phyloP scores from a whole-genome alignment of 2,329 filamentous ascomycete genomes.

The Neopestalotiopsis sp. region DNA sequence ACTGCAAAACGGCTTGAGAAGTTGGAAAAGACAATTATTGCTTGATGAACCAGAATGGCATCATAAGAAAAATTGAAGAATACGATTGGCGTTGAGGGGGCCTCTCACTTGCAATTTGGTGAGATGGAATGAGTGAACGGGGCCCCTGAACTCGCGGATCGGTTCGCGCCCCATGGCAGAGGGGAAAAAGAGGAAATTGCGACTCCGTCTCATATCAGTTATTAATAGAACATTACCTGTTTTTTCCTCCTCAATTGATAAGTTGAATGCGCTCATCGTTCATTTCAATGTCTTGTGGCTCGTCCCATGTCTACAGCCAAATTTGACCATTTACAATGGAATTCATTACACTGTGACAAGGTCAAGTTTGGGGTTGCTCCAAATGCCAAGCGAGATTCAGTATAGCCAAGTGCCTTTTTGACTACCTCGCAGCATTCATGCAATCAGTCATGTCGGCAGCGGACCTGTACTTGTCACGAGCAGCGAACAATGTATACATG shows the following conservation, averaged over 20 bases:
- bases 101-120: neutral
- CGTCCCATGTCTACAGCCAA: too few species aligned
- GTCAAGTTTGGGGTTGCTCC: too few species aligned
- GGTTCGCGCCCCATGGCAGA: neutral
- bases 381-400: too few species aligned
- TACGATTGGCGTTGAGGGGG: neutral
- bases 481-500: too few species aligned
- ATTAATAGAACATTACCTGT: neutral
- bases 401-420: too few species aligned
- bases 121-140: neutral
- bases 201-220: neutral
- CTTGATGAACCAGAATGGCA: neutral
- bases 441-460: too few species aligned
- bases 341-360: too few species aligned
- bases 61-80: neutral
- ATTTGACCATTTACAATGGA: too few species aligned
- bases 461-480: too few species aligned
- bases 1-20: slow-evolving; percentile 58
- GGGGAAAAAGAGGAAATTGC: neutral
- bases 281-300: neutral
- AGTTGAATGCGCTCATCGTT: neutral
- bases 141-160: neutral
- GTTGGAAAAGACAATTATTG: neutral
- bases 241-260: neutral
- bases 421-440: too few species aligned